A percentile compares a stretch with the other conserved stretches of the same genome.
Evolutionary conservation across 2,329 filamentous ascomycete genomes (phyloP).

Genomic region (Rhynchosporium agropyri): DNA sequence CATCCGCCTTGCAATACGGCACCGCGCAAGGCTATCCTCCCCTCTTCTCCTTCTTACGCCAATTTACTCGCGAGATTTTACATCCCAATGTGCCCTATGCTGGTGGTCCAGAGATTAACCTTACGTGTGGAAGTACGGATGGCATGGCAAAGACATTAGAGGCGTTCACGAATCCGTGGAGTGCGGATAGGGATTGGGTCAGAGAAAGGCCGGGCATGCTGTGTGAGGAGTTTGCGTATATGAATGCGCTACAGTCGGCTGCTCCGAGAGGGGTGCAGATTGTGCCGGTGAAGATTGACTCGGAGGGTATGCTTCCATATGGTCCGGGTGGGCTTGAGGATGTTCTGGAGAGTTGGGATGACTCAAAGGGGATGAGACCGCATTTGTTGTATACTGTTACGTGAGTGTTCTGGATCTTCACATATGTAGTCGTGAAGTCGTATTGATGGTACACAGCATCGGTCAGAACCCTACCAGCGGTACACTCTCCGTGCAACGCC

Average conservation of each 20-base stretch:
- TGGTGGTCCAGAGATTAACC: conserved; percentile 73
- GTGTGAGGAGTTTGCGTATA: conserved; percentile 80
- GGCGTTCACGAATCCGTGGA: conserved; percentile 76
- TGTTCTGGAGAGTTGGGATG: conserved; percentile 82
- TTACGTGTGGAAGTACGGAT: conserved; percentile 84
- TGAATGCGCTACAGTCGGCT: conserved; percentile 71
- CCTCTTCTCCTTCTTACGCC: conserved; percentile 73
- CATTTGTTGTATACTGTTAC: conserved; percentile 90
- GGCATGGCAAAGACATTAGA: conserved; percentile 79
- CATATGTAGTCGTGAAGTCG: neutral
- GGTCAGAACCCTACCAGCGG: conserved; percentile 88
- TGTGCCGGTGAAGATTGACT: conserved; percentile 74
- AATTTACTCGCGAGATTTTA: conserved; percentile 75
- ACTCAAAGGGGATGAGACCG: conserved; percentile 70
- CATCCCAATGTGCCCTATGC: conserved; percentile 82
- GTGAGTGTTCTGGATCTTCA: conserved; percentile 53
- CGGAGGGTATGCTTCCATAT: conserved; percentile 74
- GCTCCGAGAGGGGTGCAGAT: conserved; percentile 64
- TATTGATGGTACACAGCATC: conserved; percentile 54
- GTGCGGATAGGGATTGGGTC: conserved; percentile 65
- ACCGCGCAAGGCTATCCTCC: conserved; percentile 80
- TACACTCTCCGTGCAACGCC: conserved; percentile 71
- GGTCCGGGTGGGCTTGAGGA: conserved; percentile 76
- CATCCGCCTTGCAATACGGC: conserved; percentile 84
- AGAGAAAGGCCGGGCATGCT: conserved; percentile 75